Conservation (phyloP, 306 rosid species). For the Pachyrhizus erosus region DNA sequence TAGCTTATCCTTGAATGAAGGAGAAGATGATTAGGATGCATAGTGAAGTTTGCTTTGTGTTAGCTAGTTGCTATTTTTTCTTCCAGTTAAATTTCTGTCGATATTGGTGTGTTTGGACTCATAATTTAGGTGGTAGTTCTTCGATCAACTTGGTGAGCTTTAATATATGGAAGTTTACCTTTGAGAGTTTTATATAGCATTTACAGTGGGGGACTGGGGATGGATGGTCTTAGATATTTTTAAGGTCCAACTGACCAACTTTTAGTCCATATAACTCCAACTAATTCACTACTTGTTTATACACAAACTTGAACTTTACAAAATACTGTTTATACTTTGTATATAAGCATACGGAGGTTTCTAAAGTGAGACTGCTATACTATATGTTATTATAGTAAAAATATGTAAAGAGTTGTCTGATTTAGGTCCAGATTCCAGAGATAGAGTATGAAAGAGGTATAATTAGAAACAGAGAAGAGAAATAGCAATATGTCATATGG, state of each 20-base stretch:
- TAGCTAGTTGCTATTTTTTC: constrained; percentile 14
- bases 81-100: constrained; percentile 14
- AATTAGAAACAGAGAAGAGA: neutral
- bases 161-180: neutral
- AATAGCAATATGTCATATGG: neutral
- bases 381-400: neutral
- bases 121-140: too few species aligned
- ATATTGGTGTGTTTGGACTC: neutral
- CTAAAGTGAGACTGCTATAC: neutral
- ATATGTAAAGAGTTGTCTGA: neutral
- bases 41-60: constrained; percentile 16
- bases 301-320: constrained; percentile 6
- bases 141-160: too few species aligned
- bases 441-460: neutral
- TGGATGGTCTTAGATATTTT: neutral
- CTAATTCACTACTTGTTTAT: neutral
- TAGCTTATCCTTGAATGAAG: neutral
- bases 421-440: neutral
- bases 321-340: neutral
- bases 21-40: constrained; percentile 24
- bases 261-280: constrained; percentile 10
- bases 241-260: neutral
- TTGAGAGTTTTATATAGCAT: neutral
- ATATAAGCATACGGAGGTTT: neutral
- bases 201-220: neutral